Percentiles rank a stretch among this genome's conserved stretches.
These are phyloP conservation scores for Stagonosporopsis tanaceti DNA, from an alignment of 2,329 filamentous ascomycete species.

Conservation along the genomic window DNA sequence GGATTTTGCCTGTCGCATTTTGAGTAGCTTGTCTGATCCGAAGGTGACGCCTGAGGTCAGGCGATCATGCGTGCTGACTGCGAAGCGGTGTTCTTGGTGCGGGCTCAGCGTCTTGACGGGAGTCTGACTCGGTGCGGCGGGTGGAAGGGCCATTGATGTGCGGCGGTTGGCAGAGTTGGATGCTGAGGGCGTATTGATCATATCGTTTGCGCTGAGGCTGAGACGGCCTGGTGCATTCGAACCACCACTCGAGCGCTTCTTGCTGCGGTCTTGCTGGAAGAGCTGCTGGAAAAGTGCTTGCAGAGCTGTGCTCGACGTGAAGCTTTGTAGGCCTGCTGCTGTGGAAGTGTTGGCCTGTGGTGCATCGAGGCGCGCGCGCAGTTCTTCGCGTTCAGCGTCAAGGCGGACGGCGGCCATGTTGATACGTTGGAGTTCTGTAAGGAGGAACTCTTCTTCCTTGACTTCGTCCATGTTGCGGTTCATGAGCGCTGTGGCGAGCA, in stretches of 20 bases:
- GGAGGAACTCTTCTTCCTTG: conserved; percentile 86
- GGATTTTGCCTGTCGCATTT: conserved; percentile 79
- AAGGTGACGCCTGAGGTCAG: conserved; percentile 87
- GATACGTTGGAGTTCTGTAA: conserved; percentile 92
- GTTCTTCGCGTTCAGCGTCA: conserved; percentile 85
- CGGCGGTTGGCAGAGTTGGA: conserved; percentile 46
- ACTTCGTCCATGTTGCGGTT: conserved; percentile 85
- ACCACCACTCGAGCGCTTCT: conserved; percentile 72
- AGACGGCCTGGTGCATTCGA: conserved; percentile 47
- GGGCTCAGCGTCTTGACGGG: conserved; percentile 65
- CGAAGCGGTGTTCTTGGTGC: conserved; percentile 80
- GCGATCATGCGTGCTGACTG: conserved; percentile 85
- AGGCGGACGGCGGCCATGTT: conserved; percentile 84
- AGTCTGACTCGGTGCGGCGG: conserved; percentile 46
- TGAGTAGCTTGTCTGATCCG: conserved; percentile 82
- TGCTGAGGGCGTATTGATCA: conserved; percentile 46
- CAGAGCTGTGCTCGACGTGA: conserved; percentile 82
- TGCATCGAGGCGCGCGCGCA: conserved; percentile 86
- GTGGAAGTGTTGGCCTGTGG: conserved; percentile 65
- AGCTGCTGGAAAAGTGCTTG: conserved; percentile 83
- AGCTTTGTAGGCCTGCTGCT: conserved; percentile 57
- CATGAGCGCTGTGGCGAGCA: conserved; percentile 81
- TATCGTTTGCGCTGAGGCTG: conserved; percentile 47
- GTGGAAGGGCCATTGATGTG: conserved; percentile 39
- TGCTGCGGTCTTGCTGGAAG: conserved; percentile 82